Percentiles rank a stretch among this genome's conserved stretches.
phyloP scores from a whole-genome alignment of 768 basidiomycete species.

The Xanthoconium stramineum region DNA sequence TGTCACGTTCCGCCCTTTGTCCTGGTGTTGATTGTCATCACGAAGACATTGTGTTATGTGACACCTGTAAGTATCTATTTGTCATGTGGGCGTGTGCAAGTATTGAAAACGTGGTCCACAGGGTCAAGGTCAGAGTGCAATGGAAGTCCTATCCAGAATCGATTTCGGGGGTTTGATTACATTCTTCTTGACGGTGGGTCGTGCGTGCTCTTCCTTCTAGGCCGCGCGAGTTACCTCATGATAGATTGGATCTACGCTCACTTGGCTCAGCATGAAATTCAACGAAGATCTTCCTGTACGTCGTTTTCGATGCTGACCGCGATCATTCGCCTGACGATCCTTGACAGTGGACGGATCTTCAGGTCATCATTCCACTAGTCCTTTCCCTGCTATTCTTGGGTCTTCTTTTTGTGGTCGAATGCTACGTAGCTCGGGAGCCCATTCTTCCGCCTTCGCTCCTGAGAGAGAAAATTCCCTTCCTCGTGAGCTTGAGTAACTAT shows the following conservation, averaged over 20 bases:
- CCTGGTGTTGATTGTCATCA: not conserved
- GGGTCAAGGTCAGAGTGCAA: constrained; percentile 9
- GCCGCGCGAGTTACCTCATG: not conserved
- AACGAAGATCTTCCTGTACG: constrained; percentile 14
- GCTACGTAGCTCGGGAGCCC: constrained; percentile 6
- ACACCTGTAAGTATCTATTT: constrained; percentile 6
- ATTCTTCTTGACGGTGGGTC: constrained; percentile 5
- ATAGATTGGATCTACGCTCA: constrained; percentile 11
- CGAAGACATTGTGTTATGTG: constrained; percentile 4
- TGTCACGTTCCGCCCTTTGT: constrained; percentile 9
- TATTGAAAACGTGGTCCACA: not conserved
- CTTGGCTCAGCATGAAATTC: constrained; percentile 15
- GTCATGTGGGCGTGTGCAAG: not conserved
- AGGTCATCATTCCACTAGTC: constrained; percentile 7
- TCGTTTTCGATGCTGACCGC: not conserved
- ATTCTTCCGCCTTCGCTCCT: constrained; percentile 11
- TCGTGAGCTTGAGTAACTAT: constrained; percentile 6
- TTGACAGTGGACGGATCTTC: constrained; percentile 7
- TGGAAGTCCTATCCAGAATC: constrained; percentile 7
- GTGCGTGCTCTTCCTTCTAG: not conserved
- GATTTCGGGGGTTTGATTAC: constrained; percentile 13
- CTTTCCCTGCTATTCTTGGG: constrained; percentile 6
- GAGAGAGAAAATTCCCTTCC: constrained; percentile 2
- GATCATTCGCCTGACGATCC: not conserved
- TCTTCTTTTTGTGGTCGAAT: constrained; percentile 8